These are phyloP conservation scores for Cercophora newfieldiana DNA, from an alignment of 495 filamentous ascomycete species.

Conservation along the genomic window DNA sequence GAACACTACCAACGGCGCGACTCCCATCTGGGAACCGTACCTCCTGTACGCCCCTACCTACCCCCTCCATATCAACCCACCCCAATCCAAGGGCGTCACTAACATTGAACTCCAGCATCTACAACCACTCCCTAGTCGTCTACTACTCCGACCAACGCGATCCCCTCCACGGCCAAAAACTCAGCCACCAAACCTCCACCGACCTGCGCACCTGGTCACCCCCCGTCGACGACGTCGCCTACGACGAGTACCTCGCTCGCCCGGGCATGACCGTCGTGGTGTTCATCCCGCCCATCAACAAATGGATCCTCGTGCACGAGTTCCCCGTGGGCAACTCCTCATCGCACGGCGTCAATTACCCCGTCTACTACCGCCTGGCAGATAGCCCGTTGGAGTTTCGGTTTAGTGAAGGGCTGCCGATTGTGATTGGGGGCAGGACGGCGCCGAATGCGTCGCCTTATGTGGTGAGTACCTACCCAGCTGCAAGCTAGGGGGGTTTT, in stretches of 20 bases:
- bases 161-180: conserved; percentile 62
- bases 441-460: conserved; percentile 57
- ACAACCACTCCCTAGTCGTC: conserved; percentile 57
- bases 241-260: conserved; percentile 58
- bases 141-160: conserved; percentile 75
- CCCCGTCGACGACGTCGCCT: conserved; percentile 61
- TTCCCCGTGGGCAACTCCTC: conserved; percentile 31
- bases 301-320: conserved; percentile 33
- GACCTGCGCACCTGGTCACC: conserved; percentile 60
- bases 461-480: no score
- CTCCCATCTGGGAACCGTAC: conserved; percentile 73
- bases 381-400: conserved; percentile 55
- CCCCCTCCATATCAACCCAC: no score
- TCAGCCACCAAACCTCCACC: conserved; percentile 59
- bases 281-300: conserved; percentile 29
- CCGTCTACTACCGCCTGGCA: conserved; percentile 56
- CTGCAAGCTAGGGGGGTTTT: no score
- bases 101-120: conserved; percentile 26
- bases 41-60: conserved; percentile 44
- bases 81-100: conserved; percentile 53
- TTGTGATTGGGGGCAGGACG: conserved; percentile 49
- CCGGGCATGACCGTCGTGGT: conserved; percentile 66
- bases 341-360: conserved; percentile 35
- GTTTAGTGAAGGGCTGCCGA: conserved; percentile 39
- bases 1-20: conserved; percentile 59